Base-by-base conservation (phyloP, 2,329 filamentous ascomycete genomes). In the Aureobasidium subglaciale region DNA sequence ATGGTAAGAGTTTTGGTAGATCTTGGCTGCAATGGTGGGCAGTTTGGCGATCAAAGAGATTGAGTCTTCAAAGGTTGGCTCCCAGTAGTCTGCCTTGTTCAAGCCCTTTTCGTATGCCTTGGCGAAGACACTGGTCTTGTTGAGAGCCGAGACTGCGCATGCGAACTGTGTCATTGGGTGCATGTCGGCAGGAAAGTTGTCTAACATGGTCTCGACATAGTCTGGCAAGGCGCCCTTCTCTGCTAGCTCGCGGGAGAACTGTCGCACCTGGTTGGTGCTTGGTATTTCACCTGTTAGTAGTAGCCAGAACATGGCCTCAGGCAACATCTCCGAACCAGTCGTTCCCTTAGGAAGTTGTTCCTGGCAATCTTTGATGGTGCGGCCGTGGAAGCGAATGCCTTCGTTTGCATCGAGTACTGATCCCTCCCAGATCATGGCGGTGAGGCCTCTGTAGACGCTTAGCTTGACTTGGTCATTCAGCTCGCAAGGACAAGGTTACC, bases 221-320 rank as follows among this genome's bases (percentile, higher is more conserved):
- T 80, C 76, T 22, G 93, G 93, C 50, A 99, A 82, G 64, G 82
- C 77, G 20, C 88, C 87, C 75, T 96, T 86, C 70, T 91, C 86
- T 50, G 93, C 93, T 22, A 97, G 79, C 71, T 97, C 86, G 57
- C 85, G 83, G 43, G 90, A 95, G 65, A 99, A 84, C 41, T 75
- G 78, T 65, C 92, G 88, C 60, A 93, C 83, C 73, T 99, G 93
- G 60, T 77, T 76, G 20, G 85, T 86, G 1, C 87, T 88, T 22
- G 93, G 93, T 20, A 97, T 88, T 73, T 95, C 81, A 58, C 93
- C 93, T 9, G 93, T 99, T 64, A 99, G 79, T 49, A 99, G 84
- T 38, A 97, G 84, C 93, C 93, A 99, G 81, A 99, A 99, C 93
- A 99, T 99, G 72, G 92, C 85, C 75, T 99, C 93, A 45, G 93